Base-by-base conservation (phyloP, 2,329 filamentous ascomycete genomes). In the Aureobasidium sp. region DNA sequence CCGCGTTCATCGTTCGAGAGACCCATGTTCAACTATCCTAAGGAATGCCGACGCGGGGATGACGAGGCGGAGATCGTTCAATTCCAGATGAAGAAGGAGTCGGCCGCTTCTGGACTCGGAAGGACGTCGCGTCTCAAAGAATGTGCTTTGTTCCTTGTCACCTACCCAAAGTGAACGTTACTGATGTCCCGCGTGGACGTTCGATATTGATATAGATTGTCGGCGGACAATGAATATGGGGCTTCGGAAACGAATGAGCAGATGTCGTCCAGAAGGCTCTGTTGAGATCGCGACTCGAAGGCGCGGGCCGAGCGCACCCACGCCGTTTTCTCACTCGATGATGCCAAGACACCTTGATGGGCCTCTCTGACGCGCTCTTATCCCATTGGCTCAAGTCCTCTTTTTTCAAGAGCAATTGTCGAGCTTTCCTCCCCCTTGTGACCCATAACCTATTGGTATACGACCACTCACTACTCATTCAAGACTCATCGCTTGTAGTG, bases 1-100 rank as follows among this genome's bases (percentile, higher is more conserved):
- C 94, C 93, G 65, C 91, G 84, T 64, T 87, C 87, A 77, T 97
- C 93, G 77, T 93, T 94, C 71, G 85, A 81, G 65, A 88, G 69
- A 60, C 69, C 73, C 79, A 81, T 74, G 15, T 23, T 46, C 13
- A 9, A 29, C 3, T 31, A 10, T 7, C 15, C 8, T 15, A 7
- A 38, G 35, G 19, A 23, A 21, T 29, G 7, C 38, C 27, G 31
- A 40, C 46, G 53, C 7, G 40, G 29, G 10, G 9, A 23, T 46
- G 9, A 23, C 27, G 13, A 37, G 55, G 13, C 29, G 19, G 23
- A 31, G 19, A 40, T 49, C 17, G 13, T 9, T 15, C 35, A n/a
- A 9, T 15, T 13, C 5, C 31, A 23, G n/a, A 15, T 31, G 33
- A 29, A 19, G 10, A 33, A 49, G 19, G 43, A 31, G 13, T 49